Percentiles rank a stretch among this genome's conserved stretches.
Conservation (phyloP, 176 grass and related monocot genomes). For the Oryza longistaminata region DNA sequence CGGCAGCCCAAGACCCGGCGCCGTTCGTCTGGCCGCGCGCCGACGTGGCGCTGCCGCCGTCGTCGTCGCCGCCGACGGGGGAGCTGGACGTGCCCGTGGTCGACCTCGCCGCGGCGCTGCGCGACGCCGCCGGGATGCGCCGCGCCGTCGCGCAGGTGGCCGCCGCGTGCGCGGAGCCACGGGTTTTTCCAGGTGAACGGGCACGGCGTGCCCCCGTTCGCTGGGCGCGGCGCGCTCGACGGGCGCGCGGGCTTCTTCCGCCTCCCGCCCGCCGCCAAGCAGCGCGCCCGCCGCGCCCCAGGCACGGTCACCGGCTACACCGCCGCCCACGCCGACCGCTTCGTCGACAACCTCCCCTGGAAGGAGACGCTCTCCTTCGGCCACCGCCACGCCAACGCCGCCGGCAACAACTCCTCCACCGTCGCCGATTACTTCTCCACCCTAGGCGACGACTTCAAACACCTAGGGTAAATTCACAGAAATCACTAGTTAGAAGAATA, state of each 20-base stretch:
- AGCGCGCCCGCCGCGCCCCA: slow-evolving; percentile 34
- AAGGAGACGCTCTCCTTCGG: slow-evolving; percentile 82
- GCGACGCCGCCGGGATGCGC: slow-evolving; percentile 23
- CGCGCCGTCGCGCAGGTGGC: slow-evolving; percentile 30
- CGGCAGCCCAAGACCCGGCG: slow-evolving; percentile 46
- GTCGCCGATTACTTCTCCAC: slow-evolving; percentile 48
- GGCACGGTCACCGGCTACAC: slow-evolving; percentile 59
- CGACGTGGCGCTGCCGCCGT: slow-evolving; percentile 20
- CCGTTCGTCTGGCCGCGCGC: slow-evolving; percentile 59
- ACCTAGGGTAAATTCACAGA: slow-evolving; percentile 55
- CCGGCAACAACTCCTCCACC: slow-evolving; percentile 13
- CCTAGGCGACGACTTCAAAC: slow-evolving; percentile 58
- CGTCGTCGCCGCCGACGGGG: slow-evolving; percentile 16
- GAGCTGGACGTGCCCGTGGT: slow-evolving; percentile 60
- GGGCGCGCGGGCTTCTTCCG: slow-evolving; percentile 60
- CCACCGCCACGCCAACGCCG: not conserved
- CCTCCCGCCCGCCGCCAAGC: slow-evolving; percentile 54
- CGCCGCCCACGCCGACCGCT: slow-evolving; percentile 64
- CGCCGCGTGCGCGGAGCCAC: slow-evolving; percentile 52
- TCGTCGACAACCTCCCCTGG: slow-evolving; percentile 70
- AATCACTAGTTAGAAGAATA: too few species aligned
- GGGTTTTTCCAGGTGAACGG: slow-evolving; percentile 75
- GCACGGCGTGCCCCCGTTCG: slow-evolving; percentile 45
- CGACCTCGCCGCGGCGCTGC: slow-evolving; percentile 48
- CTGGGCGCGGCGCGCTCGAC: slow-evolving; percentile 48